These are phyloP conservation scores for Pseudogymnoascus sp. DNA, from an alignment of 2,329 filamentous ascomycete genomes.

Conservation along the genomic window DNA sequence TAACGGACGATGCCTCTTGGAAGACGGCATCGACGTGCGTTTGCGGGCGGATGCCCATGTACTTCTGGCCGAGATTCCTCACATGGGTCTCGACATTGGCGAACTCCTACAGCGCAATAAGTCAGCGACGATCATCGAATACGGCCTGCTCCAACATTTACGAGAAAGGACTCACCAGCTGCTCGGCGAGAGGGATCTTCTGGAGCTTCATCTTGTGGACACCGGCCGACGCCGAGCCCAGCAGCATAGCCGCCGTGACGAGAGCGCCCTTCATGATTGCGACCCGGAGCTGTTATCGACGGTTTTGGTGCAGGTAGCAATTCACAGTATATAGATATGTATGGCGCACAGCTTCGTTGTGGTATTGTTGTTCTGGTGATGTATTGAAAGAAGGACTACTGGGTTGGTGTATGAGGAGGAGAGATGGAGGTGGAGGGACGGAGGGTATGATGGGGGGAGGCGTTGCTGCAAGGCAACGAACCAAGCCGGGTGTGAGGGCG, in stretches of 20 bases:
- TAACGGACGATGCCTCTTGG: conserved; percentile 56
- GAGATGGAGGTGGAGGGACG: background rate
- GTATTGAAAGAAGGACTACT: background rate
- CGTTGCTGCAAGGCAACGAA: conserved; percentile 2
- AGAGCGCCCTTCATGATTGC: conserved; percentile 74
- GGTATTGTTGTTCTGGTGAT: background rate
- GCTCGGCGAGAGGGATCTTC: conserved; percentile 87
- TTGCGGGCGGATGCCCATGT: conserved; percentile 73
- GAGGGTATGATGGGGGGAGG: background rate
- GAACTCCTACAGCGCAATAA: conserved; percentile 46
- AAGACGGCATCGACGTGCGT: conserved; percentile 69
- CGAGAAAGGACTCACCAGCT: conserved; percentile 61
- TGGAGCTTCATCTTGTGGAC: conserved; percentile 96
- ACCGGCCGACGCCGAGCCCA: conserved; percentile 74
- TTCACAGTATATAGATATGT: background rate
- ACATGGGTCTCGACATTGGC: conserved; percentile 75
- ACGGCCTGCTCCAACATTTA: conserved; percentile 6
- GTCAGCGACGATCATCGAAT: conserved; percentile 18
- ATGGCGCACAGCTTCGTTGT: background rate
- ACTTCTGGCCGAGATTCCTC: conserved; percentile 85
- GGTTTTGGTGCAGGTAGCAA: background rate
- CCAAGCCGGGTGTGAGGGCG: background rate
- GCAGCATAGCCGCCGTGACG: conserved; percentile 69
- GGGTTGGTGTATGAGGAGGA: background rate
- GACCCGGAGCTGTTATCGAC: conserved; percentile 9